Evolutionary conservation across 805 yeast genomes (phyloP), one percentile per base, ranked within the genome.

Genomic region (Yarrowia keelungensis): DNA sequence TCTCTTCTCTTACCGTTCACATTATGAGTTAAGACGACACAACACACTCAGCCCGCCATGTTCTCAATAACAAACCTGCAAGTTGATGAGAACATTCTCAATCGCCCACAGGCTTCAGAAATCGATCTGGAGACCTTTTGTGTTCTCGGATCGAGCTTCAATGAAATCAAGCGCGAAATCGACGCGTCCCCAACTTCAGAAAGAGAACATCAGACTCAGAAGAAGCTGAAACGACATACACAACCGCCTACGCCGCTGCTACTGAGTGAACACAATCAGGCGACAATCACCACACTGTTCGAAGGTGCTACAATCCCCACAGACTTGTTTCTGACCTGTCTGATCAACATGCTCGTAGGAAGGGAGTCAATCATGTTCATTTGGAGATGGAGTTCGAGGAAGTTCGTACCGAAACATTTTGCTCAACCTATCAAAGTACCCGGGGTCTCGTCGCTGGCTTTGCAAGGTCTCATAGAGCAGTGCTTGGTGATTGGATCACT

Each of bases 341-440:
- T 59, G 26, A 9, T 43, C 14, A 59, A 59, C 46, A 22, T 59
- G 41, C 16, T 59, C 22, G 65, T 59, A 0, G 65, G 65, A 32
- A n/a, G 51, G n/a, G 65, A 59, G 32, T 59, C 65, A 0, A 43
- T 59, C 26, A 43, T 59, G 65, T 59, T 59, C 15, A n/a, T n/a
- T 2, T 59, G 50, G 50, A 15, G 65, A 35, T n/a, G 42, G 19
- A 43, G n/a, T 7, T 43, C 65, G 3, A 11, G 16, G 10, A 41
- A 15, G 14, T 59, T 59, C 35, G 51, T 45, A 8, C 2, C 32
- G 8, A 59, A 59, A 14, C 65, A 59, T 5, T 35, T 43, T n/a
- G 2, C 42, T 2, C 50, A 59, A 38, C 65, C 39, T 7, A 45
- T 59, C 32, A 32, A 35, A 8, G 65, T 59, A 15, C 65, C 51